Base-by-base conservation (phyloP, 1,284 basidiomycete genomes). In the Baeospora myosura region DNA sequence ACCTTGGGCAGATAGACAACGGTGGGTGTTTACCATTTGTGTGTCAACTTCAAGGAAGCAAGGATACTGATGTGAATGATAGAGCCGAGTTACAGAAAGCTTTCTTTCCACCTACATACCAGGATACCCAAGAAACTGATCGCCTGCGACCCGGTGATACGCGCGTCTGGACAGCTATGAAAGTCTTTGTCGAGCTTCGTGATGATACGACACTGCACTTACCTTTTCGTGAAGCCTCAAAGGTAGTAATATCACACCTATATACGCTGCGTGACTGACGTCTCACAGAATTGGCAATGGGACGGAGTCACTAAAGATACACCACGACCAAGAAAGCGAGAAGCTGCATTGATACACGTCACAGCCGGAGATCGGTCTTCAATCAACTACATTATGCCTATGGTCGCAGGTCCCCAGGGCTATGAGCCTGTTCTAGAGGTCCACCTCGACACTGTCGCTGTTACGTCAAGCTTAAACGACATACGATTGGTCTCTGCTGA, bases 1-100 rank as follows among this genome's bases (percentile, higher is more conserved):
- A 0, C 93, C 93, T 3, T 97, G 93, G 93, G 81, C 90, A 16
- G 93, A 97, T 63, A 73, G 91, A 21, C 92, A 94, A 61, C 71
- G 90, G 84, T 81, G 55, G 47, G 64, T 47, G 14, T 25, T 16
- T n/a, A 20, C 17, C 8, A 20, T 14, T 30, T 26, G 25, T 34
- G 24, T 14, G 24, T 23, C 22, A 22, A 12, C 2, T 21, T 6
- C 30, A 7, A 25, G 3, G 12, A 20, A n/a, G 32, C 12, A 32
- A 11, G 11, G 38, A 11, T 26, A 24, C 26, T 29, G 11, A 14
- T 26, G 22, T 7, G 14, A 32, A 31, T 4, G n/a, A n/a, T 49
- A 90, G 89, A 35, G 76, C 69, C 12, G 76, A 88, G 41, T 62
- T 96, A 18, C 90, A 94, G 56, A 73, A 72, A 38, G 68, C 76